Evolutionary conservation across 2,329 filamentous ascomycete genomes (phyloP).

Genomic region (Aspergillus felis): DNA sequence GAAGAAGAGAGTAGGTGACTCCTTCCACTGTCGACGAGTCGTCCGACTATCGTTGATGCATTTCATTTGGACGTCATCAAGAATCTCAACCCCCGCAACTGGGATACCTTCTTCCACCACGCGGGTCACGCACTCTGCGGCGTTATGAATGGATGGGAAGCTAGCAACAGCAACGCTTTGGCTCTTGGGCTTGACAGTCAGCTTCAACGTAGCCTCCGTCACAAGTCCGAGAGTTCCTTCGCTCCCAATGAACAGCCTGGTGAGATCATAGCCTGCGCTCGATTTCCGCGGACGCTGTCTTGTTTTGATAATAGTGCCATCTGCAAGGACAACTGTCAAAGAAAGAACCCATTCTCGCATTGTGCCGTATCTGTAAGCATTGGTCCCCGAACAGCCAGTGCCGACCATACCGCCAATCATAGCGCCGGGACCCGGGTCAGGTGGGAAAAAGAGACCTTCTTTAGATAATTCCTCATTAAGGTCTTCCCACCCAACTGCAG

Average conservation of each 20-base stretch:
- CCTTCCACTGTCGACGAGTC: slow-evolving; percentile 57
- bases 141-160: slow-evolving; percentile 62
- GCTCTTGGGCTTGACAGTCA: slow-evolving; percentile 74
- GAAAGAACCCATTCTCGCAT: slow-evolving; percentile 93
- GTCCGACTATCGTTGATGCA: slow-evolving; percentile 56
- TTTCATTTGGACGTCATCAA: slow-evolving; percentile 87
- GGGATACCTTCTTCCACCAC: slow-evolving; percentile 79
- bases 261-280: slow-evolving; percentile 88
- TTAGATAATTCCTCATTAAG: slow-evolving; percentile 73
- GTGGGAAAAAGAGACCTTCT: slow-evolving; percentile 83
- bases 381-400: slow-evolving; percentile 64
- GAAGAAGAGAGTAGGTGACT: slow-evolving; percentile 69
- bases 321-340: slow-evolving; percentile 82
- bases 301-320: slow-evolving; percentile 87
- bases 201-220: slow-evolving; percentile 84
- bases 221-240: slow-evolving; percentile 90
- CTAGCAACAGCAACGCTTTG: slow-evolving; percentile 75
- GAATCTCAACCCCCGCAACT: slow-evolving; percentile 85
- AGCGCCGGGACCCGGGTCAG: slow-evolving; percentile 84
- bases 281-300: slow-evolving; percentile 83
- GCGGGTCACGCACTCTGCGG: slow-evolving; percentile 72
- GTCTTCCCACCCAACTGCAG: slow-evolving; percentile 79
- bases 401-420: slow-evolving; percentile 75
- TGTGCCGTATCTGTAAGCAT: slow-evolving; percentile 87
- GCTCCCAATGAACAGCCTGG: slow-evolving; percentile 81